Base-by-base conservation (phyloP, 2,329 filamentous ascomycete genomes). In the Raffaelea deltoideospora region DNA sequence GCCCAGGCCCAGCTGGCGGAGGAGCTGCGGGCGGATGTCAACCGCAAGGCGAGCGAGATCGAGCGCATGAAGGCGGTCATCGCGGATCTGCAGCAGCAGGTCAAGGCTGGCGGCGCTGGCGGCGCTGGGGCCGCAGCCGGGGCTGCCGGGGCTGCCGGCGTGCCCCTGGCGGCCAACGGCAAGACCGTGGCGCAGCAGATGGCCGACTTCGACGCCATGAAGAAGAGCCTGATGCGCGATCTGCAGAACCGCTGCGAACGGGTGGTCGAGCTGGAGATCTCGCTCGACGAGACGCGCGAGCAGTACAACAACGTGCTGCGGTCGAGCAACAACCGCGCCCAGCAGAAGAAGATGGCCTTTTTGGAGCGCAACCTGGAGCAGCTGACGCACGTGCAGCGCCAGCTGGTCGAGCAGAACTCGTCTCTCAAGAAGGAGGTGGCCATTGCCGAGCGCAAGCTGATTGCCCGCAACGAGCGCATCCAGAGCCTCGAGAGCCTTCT, bases 311-410 rank as follows among this genome's bases (percentile, higher is more conserved):
- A 94, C 50, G 90, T 98, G 42, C 72, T 98, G 40, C 79, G 88
- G 39, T 90, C 85, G 34, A 94, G 85, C 47, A 98, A 98, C 67
- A 96, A 93, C 67, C 81, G 90, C 41, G 88, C 90, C 19, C 90
- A 98, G 64, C 90, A 98, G 62, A 98, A 98, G 80, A 98, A 98
- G 73, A 96, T 98, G 83, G 92, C 90, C 14, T 98, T 98, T 71
- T 64, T 98, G 35, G 90, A 98, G 65, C 80, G 90, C 53, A 98
- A 98, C 56, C 75, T 98, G 29, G 90, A 98, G 63, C 90, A 98
- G 60, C 70, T 98, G 37, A 98, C 90, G 4, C 85, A 94, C 53
- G 90, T 98, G 37, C 90, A 98, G 61, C 77, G 90, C 38, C 90
- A 98, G 61, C 76, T 98, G 11, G 90, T 98, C 23, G 90, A 98